These are phyloP conservation scores for Panicum miliaceum DNA, from an alignment of 176 grass and related monocot genomes.

Conservation along the genomic window DNA sequence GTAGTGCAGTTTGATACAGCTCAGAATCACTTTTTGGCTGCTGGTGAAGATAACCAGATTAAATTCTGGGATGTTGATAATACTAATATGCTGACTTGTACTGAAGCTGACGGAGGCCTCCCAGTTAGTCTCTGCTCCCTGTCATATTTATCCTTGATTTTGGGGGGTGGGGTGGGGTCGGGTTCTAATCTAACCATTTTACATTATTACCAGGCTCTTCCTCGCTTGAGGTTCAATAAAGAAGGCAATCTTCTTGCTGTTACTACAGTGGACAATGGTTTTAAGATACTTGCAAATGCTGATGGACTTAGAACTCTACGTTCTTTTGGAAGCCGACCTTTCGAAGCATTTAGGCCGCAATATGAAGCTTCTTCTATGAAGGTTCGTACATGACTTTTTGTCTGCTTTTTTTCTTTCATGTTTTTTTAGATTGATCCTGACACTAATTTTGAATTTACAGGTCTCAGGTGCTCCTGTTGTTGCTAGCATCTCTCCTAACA, in stretches of 20 bases:
- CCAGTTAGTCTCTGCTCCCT: conserved; percentile 65
- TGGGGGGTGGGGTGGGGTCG: not conserved
- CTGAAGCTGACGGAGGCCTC: conserved; percentile 80
- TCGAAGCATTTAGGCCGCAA: conserved; percentile 78
- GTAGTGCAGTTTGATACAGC: conserved; percentile 96
- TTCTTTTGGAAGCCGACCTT: conserved; percentile 53
- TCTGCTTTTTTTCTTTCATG: conserved; percentile 30
- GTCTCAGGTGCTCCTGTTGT: conserved; percentile 83
- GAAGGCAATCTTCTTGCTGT: conserved; percentile 97
- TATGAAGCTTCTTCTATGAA: conserved; percentile 91
- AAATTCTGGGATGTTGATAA: conserved; percentile 97
- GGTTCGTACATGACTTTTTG: conserved; percentile 44
- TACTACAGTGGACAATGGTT: conserved; percentile 81
- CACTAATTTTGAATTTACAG: conserved; percentile 46
- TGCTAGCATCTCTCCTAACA: conserved; percentile 70
- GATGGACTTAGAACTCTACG: conserved; percentile 76
- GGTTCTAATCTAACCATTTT: conserved; percentile 36
- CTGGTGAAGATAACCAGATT: conserved; percentile 93
- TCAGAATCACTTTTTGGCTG: conserved; percentile 95
- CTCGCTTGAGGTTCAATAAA: conserved; percentile 95
- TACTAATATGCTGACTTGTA: conserved; percentile 75
- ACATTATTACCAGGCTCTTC: conserved; percentile 61
- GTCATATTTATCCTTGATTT: conserved; percentile 14
- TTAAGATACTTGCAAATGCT: conserved; percentile 96
- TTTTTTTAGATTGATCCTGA: conserved; percentile 36